A percentile compares a stretch with the other conserved stretches of the same genome.
These are phyloP conservation scores for Urtica urens DNA, from an alignment of 306 rosid species.

Conservation along the genomic window DNA sequence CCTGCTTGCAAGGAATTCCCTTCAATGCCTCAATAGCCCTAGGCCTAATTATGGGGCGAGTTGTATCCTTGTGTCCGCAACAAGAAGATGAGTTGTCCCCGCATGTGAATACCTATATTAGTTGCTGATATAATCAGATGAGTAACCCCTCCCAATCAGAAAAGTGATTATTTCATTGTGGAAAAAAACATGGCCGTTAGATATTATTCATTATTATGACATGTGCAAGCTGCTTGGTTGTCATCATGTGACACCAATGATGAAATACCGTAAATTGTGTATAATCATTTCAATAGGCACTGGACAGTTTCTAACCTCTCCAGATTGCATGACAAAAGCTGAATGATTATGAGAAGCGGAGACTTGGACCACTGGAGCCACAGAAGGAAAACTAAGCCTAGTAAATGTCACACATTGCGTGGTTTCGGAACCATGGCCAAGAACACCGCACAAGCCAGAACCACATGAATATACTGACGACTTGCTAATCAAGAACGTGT, in stretches of 20 bases:
- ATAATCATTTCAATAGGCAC: no score
- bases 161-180: background rate
- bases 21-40: slow-evolving; percentile 73
- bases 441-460: slow-evolving; percentile 78
- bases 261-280: no score
- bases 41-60: slow-evolving; percentile 71
- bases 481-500: slow-evolving; percentile 65
- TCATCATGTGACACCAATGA: background rate
- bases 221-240: background rate
- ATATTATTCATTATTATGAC: no score
- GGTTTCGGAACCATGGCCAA: slow-evolving; percentile 81
- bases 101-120: slow-evolving; percentile 72
- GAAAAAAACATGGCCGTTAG: background rate
- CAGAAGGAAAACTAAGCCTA: slow-evolving; percentile 48
- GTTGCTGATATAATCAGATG: slow-evolving; percentile 4
- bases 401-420: slow-evolving; percentile 70
- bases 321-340: slow-evolving; percentile 69
- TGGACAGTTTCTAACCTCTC: slow-evolving; percentile 55
- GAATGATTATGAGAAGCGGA: slow-evolving; percentile 89
- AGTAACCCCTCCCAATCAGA: slow-evolving; percentile 1
- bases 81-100: slow-evolving; percentile 88
- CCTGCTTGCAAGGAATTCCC: slow-evolving; percentile 83
- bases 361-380: slow-evolving; percentile 54
- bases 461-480: slow-evolving; percentile 83
- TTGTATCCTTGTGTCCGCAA: slow-evolving; percentile 83